Evolutionary conservation across 345 rosid species (phyloP).

Genomic region (Jatropha curcas): DNA sequence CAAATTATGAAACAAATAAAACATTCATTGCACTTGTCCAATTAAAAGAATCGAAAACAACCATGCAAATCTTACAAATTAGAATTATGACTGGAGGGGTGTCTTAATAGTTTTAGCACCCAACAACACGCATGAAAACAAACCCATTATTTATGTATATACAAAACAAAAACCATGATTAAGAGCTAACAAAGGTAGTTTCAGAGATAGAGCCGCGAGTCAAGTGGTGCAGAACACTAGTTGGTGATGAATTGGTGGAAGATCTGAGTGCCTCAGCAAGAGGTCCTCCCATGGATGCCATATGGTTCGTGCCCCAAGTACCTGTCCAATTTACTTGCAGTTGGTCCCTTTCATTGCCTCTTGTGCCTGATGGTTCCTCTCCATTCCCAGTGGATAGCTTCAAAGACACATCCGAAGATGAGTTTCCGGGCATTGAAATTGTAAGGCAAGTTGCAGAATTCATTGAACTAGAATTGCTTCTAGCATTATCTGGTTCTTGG

Average conservation of each 20-base stretch:
- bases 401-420: conserved; percentile 79
- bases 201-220: conserved; percentile 45
- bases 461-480: conserved; percentile 34
- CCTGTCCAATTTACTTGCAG: conserved; percentile 53
- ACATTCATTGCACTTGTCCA: not conserved
- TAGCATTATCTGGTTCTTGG: conserved; percentile 44
- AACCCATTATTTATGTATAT: not conserved
- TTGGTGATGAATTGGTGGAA: conserved; percentile 62
- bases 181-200: conserved; percentile 35
- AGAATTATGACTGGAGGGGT: not conserved
- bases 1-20: not conserved
- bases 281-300: conserved; percentile 81
- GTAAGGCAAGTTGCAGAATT: conserved; percentile 61
- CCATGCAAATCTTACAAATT: not conserved
- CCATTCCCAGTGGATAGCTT: conserved; percentile 72
- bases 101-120: not conserved
- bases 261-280: conserved; percentile 83
- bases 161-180: conserved; percentile 9
- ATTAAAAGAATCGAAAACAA: not conserved
- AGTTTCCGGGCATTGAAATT: conserved; percentile 68
- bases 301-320: conserved; percentile 57
- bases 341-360: conserved; percentile 42
- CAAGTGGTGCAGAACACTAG: conserved; percentile 74
- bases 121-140: not conserved
- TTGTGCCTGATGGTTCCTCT: conserved; percentile 34